Base-by-base conservation (phyloP, 164 flowering plant genomes). In the Magnolia officinalis region DNA sequence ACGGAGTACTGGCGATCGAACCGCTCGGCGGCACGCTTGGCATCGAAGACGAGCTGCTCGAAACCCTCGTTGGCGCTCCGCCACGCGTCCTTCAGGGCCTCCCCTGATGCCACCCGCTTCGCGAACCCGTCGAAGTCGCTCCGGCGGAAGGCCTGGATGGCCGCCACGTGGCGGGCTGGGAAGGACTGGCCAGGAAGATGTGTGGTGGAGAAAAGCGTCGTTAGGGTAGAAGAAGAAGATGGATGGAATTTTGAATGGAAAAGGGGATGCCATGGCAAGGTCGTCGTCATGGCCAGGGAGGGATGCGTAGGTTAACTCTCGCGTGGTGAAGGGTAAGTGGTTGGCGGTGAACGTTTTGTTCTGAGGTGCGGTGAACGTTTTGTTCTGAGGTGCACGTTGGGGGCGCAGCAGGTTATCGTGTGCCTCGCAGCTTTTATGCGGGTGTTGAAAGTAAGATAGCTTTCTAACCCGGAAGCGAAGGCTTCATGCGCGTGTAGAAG, bases 1-100 rank as follows among this genome's bases (percentile, higher is more conserved):
- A 96, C 86, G 19, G 87, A 76, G 82, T 86, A 96, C 11, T 75
- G 83, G 19, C 99, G 89, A 80, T 94, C 93, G 61, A 94, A 70
- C 24, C 96, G 90, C 86, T 89, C 92, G 59, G 96, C 97, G 9
- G 96, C 80, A 81, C 90, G 92, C 87, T 70, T 88, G 24, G 96
- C 89, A 68, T 94, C 97, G 79, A 78, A 96, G 2, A 89, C 55
- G n/a, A 96, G 71, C 75, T 78, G 85, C 81, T 94, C 98, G 78
- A 96, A 88, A 52, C 95, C 89, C 37, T 91, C 88, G 80, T 96
- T 96, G 70, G 98, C 97, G n/a, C 76, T 80, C 24, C 89, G 80
- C 96, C 93, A 91, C 4, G 87, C 91, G 74, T 88, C 92, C 76
- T 74, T 87, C 88, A 90, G 85, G 21, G 83, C 85, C 84, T 89